Base-by-base conservation (phyloP, 192 early-diverging fungal genomes). In the Coemansia sp. region DNA sequence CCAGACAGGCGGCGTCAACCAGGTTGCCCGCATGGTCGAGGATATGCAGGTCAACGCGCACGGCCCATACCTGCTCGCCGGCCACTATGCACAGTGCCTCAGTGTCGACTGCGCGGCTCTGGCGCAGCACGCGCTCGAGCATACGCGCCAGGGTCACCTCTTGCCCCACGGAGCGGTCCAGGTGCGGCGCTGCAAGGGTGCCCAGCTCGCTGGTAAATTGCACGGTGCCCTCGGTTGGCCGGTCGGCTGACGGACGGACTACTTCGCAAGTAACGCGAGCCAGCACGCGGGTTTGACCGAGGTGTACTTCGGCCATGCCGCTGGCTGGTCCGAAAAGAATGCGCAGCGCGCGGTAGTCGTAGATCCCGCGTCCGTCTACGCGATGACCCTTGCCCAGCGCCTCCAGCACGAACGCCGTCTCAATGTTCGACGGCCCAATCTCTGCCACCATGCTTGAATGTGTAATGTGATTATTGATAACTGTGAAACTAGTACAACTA, bases 81-180 rank as follows among this genome's bases (percentile, higher is more conserved):
- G 94, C 89, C 55, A 98, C 70, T 53, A 99, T 96, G 62, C 97
- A 99, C 53, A 99, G 71, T 38, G 94, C 93, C 70, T 99, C 97
- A 7, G 93, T 90, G 71, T 99, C 97, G 56, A 99, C 79, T 17
- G 94, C 94, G 33, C 91, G 80, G 53, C 85, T 87, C 59, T 87
- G 81, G 56, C 85, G 81, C 67, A 99, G 71, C 1, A 92, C 85
- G 57, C 91, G 93, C 59, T 99, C 97, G 30, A 99, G 73, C 64
- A 94, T 78, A 18, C 94, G 86, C 34, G 83, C 86, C 18, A 98
- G 79, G 18, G 90, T 71, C 2, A 98, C 86, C 62, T 98, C 95
- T 55, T 92, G 86, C 27, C 91, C 88, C 43, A 14, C 66, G 18
- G 45, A 34, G 21, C 61, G 62, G 33, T 95, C 93, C 52, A 91